Base-by-base conservation (phyloP, 495 filamentous ascomycete species). In the Oidiodendron maius region DNA sequence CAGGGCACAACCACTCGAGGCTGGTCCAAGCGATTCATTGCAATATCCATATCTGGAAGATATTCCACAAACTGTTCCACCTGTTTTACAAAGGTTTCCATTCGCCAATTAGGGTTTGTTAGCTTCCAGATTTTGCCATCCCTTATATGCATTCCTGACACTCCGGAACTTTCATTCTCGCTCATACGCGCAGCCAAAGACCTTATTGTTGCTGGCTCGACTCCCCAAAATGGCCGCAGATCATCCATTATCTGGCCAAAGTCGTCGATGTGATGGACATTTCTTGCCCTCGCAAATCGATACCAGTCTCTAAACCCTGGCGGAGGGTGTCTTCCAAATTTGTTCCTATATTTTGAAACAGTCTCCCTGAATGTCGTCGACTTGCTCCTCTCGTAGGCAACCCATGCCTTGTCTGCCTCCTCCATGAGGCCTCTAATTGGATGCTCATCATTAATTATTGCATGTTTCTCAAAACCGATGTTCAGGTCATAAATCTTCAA, bases 231-330 rank as follows among this genome's bases (percentile, higher is more conserved):
- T 0, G 84, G 84, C 37, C 81, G 74, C 26, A 86, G 60, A 57
- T 89, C 84, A 43, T 81, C 79, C 56, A 78, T 76, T 26, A 87
- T 80, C 56, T 84, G 84, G 44, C 83, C 77, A 56, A 83, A 86
- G 54, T 86, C 83, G 51, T 88, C 84, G 41, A 88, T 70, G 18
- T 85, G 73, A 47, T 82, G 61, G 20, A 77, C 77, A 16, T 78
- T 67, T 9, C 70, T 64, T 39, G 79, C 69, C 41, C 71, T 67
- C 10, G 84, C 83, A 51, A 80, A 87, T 35, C 71, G 64, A 57
- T 80, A 85, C 84, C 84, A 89, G 36, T 69, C 66, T 30, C 80
- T 73, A 56, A 86, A 88, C 10, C 80, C 81, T 9, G 84, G 84
- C 4, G 84, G 84, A 1, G 84, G 84, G 55, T 87, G 81, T 4